phyloP scores from a whole-genome alignment of 139 green algal species.

The Chlorella sp. region DNA sequence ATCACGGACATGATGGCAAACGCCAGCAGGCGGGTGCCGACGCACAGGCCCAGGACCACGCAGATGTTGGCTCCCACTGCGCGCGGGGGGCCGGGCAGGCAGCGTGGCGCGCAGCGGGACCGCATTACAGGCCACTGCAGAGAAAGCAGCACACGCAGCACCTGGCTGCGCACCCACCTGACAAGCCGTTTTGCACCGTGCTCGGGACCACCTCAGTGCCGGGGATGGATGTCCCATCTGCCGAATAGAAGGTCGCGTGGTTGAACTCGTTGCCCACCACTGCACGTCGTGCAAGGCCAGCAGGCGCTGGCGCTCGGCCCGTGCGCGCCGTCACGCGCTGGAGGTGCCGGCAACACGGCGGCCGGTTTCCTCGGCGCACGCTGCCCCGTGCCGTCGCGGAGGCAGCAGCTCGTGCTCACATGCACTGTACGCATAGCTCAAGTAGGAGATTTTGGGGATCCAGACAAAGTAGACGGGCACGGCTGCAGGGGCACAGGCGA shows the following conservation, averaged over 20 bases:
- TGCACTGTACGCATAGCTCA: not conserved
- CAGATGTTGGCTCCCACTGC: no score
- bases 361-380: no score
- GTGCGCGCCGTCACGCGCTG: no score
- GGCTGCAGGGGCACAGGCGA: no score
- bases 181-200: no score
- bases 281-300: not conserved
- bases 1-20: not conserved
- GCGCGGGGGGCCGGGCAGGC: no score
- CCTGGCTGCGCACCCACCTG: not conserved
- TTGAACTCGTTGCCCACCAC: constrained; percentile 20
- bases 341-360: no score
- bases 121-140: no score
- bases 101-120: not conserved
- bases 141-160: not conserved
- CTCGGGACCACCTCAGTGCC: constrained; percentile 14
- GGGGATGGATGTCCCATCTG: constrained; percentile 3
- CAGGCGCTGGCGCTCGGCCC: not conserved
- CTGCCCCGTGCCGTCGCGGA: no score
- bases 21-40: not conserved
- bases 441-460: not conserved
- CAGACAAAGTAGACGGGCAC: not conserved
- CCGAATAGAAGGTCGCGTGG: not conserved
- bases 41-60: not conserved
- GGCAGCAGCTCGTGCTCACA: no score